Evolutionary conservation across 129 eudicot species (phyloP).

Genomic region (Lonicera japonica): DNA sequence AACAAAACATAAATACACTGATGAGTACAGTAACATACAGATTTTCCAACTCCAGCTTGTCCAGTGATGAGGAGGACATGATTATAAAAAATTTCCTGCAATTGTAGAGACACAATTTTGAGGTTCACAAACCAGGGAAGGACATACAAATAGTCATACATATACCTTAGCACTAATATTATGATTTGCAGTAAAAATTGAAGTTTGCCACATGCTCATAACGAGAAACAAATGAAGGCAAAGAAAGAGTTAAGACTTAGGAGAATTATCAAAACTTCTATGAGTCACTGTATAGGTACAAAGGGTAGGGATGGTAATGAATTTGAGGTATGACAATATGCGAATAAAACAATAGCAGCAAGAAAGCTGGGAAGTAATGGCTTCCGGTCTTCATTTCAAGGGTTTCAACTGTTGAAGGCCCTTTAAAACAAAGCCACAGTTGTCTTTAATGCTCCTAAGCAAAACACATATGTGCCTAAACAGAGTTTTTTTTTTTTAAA

Average conservation of each 20-base stretch:
- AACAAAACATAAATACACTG: background rate
- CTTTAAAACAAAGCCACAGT: too few relatives aligned
- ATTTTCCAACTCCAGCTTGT: conserved; percentile 95
- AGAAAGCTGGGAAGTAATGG: too few relatives aligned
- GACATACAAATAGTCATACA: background rate
- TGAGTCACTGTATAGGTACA: background rate
- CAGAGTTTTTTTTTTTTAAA: too few relatives aligned
- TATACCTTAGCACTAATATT: background rate
- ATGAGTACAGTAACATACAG: conserved; percentile 45
- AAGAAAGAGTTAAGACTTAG: background rate
- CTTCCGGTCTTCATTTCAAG: too few relatives aligned
- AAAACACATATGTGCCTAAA: too few relatives aligned
- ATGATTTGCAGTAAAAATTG: background rate
- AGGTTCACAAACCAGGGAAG: conserved; percentile 11
- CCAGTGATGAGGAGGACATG: conserved; percentile 82
- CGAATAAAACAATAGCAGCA: too few relatives aligned
- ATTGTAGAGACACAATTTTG: conserved; percentile 9
- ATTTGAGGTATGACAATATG: background rate
- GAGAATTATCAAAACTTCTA: too few relatives aligned
- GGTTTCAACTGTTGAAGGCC: too few relatives aligned
- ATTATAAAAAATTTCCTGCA: conserved; percentile 39
- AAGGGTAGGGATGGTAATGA: background rate
- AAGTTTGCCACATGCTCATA: background rate
- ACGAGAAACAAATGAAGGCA: background rate
- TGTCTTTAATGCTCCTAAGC: too few relatives aligned